Percentiles rank a stretch among this genome's conserved stretches.
phyloP scores from a whole-genome alignment of 257 asterid genomes.

The Plantago elongata region DNA sequence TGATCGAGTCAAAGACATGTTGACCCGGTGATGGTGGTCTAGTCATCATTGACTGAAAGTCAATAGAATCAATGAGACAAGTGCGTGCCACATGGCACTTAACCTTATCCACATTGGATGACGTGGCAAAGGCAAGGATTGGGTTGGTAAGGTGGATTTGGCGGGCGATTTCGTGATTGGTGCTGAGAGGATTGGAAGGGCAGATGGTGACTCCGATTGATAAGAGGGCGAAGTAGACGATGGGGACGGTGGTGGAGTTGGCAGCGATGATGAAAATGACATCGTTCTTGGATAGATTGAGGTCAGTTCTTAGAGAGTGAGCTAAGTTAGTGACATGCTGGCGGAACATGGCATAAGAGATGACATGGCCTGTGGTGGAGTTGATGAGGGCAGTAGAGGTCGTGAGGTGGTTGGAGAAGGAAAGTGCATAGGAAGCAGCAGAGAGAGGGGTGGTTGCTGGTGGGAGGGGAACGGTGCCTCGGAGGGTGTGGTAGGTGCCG shows the following conservation, averaged over 20 bases:
- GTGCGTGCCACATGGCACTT: constrained; percentile 18
- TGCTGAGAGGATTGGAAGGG: constrained; percentile 40
- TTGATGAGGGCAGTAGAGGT: constrained; percentile 31
- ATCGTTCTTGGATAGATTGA: constrained; percentile 31
- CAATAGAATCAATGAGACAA: constrained; percentile 35
- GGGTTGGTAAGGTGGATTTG: constrained; percentile 35
- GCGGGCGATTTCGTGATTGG: constrained; percentile 31
- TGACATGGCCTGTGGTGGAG: constrained; percentile 27
- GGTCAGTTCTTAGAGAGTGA: constrained; percentile 22
- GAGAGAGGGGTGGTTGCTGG: constrained; percentile 39
- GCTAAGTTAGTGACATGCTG: constrained; percentile 24
- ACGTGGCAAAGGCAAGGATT: constrained; percentile 38
- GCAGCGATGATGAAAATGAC: constrained; percentile 38
- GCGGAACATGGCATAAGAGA: constrained; percentile 32
- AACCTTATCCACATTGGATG: constrained; percentile 30
- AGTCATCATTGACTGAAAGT: constrained; percentile 37
- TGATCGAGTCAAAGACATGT: constrained; percentile 15
- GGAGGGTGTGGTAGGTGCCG: constrained; percentile 39
- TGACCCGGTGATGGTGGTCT: background rate
- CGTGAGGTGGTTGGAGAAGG: constrained; percentile 28
- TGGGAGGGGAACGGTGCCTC: constrained; percentile 38
- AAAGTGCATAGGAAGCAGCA: constrained; percentile 35
- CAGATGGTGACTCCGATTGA: constrained; percentile 36
- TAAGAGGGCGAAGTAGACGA: constrained; percentile 45
- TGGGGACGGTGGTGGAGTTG: constrained; percentile 29